Base-by-base conservation (phyloP, 2,329 filamentous ascomycete genomes). In the Colletotrichum magnum region DNA sequence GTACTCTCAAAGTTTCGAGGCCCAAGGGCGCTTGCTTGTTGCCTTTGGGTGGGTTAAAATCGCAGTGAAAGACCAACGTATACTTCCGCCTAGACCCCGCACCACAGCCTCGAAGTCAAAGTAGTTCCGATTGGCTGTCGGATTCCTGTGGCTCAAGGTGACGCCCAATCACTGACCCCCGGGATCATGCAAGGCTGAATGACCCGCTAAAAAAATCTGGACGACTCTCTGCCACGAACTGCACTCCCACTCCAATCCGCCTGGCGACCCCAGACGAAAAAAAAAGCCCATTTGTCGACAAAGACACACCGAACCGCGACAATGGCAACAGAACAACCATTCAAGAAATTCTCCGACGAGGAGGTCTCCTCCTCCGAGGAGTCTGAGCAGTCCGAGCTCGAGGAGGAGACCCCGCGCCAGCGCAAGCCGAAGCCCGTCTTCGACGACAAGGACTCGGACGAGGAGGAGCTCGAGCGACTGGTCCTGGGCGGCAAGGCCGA, bases 401-500 rank as follows among this genome's bases (percentile, higher is more conserved):
- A 77, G 57, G 74, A 75, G 21, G 72, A 73, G 51, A 73, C 70
- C 39, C 69, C 69, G 39, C 63, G 74, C 71, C 64, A 71, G 73
- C 64, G 74, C 66, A 66, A 69, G 47, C 66, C 67, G 51, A 74
- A 71, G 36, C 73, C 68, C 66, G 60, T 63, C 58, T 73, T 81
- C 61, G 79, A 78, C 63, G 91, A 93, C 58, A 96, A 95, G 78
- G 94, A 97, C 77, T 90, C 90, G 15, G 90, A 93, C 60, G 95
- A 98, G 79, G 90, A 92, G 76, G 94, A 95, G 78, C 89, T 98
- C 36, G 95, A 98, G 83, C 89, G 91, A 72, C 84, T 98, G 71
- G 93, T 99, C 4, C 93, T 99, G 71, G 96, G 96, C 64, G 93
- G 97, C 81, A 90, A 92, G 54, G 88, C 89, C n/a, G 93, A 91